Base-by-base conservation (phyloP, 768 basidiomycete genomes). In the Dioszegia aurantiaca region DNA sequence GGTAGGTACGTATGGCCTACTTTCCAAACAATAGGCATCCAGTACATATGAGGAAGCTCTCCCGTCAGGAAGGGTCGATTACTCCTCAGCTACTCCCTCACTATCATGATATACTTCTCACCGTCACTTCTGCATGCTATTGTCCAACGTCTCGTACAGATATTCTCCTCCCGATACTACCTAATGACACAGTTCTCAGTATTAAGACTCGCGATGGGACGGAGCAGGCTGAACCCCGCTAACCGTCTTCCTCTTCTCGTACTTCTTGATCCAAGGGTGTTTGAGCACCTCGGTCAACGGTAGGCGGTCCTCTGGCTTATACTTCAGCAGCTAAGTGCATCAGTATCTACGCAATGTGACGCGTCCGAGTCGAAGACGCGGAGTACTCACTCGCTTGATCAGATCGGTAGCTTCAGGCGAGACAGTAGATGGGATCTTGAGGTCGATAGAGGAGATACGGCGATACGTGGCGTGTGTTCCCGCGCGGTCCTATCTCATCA, bases 191-290 rank as follows among this genome's bases (percentile, higher is more conserved):
- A n/a, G n/a, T n/a, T n/a, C n/a, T n/a, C n/a, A n/a, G n/a, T n/a
- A 26, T 26, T 41, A 53, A 28, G 51, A 53, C 37, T 53, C 51
- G 23, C 51, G n/a, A 41, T 40, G 36, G 19, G 51, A 14, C 12
- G 51, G n/a, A 3, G 36, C 24, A 3, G 46, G 10, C 17, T 47
- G 46, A 40, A 23, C 26, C 24, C 36, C 51, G 26, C 51, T 53
- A 16, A 40, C 51, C 19, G 51, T 53, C 37, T 53, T 53, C 39
- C 51, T 67, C 63, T 67, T 67, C 59, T 73, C 60, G 30, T 74
- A 76, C 49, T 65, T 78, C 53, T 75, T 72, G 59, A 97, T 87
- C 90, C 93, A 97, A 10, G 90, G 90, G 69, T 94, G 92, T 3
- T 80, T 80, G 26, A 85, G 80, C 28, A 90, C 92, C 16, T 90